phyloP scores from a whole-genome alignment of 176 grass and related monocot species.

The Stipa capillata region DNA sequence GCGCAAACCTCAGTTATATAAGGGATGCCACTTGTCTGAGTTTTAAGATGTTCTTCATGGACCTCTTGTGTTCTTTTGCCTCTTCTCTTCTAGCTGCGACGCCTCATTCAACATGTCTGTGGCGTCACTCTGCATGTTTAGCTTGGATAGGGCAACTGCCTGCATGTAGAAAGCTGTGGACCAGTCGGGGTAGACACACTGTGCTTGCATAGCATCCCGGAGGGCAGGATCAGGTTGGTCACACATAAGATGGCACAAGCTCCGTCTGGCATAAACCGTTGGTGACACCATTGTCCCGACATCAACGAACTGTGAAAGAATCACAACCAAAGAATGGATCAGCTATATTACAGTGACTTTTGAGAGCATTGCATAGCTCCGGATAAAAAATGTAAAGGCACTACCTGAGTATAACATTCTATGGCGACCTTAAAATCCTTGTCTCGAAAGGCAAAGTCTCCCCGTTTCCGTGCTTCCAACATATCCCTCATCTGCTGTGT shows the following conservation, averaged over 20 bases:
- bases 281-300: slow-evolving; percentile 93
- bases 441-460: slow-evolving; percentile 78
- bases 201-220: slow-evolving; percentile 93
- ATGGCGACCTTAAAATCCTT: slow-evolving; percentile 86
- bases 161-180: slow-evolving; percentile 97
- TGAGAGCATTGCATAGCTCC: neutral
- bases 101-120: slow-evolving; percentile 90
- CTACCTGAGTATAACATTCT: slow-evolving; percentile 86
- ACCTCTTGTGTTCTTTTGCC: slow-evolving; percentile 48
- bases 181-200: slow-evolving; percentile 81
- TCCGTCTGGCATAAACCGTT: slow-evolving; percentile 78
- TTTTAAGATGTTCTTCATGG: slow-evolving; percentile 14
- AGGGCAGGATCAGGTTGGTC: slow-evolving; percentile 88
- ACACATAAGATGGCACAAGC: slow-evolving; percentile 89
- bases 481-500: slow-evolving; percentile 99
- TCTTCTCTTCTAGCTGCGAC: slow-evolving; percentile 83
- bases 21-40: neutral
- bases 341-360: neutral
- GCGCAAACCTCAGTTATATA: neutral
- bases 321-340: neutral
- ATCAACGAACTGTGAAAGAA: slow-evolving; percentile 60
- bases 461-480: slow-evolving; percentile 80
- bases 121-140: slow-evolving; percentile 85
- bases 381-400: neutral
- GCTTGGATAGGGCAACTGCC: slow-evolving; percentile 74